A percentile compares a stretch with the other conserved stretches of the same genome.
Conservation (phyloP, 176 grass and related monocot species). For the Zea luxurians region DNA sequence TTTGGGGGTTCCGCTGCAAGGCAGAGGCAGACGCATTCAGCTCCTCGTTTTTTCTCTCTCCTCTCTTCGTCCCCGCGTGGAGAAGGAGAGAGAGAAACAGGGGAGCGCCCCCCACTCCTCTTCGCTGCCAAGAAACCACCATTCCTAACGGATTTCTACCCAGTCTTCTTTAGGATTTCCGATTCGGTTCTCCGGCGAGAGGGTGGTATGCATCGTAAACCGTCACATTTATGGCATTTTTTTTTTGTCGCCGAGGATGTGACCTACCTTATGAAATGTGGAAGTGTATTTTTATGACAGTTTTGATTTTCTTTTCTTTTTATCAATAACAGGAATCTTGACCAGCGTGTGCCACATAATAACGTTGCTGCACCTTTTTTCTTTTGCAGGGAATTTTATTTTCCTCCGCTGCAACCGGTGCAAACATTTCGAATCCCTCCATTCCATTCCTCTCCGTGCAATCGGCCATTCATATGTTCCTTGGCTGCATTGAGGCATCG, state of each 20-base stretch:
- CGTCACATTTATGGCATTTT: too few species aligned
- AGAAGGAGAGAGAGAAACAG: slow-evolving; percentile 42
- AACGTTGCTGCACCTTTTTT: neutral
- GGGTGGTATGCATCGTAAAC: neutral
- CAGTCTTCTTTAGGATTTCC: slow-evolving; percentile 16
- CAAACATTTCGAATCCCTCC: too few species aligned
- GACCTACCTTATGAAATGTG: too few species aligned
- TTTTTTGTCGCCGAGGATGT: neutral
- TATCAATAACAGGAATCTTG: neutral
- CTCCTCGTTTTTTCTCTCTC: slow-evolving; percentile 49
- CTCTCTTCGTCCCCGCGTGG: slow-evolving; percentile 50
- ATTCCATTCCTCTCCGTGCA: neutral
- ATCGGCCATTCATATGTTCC: neutral
- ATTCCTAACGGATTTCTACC: neutral
- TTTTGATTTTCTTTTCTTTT: neutral
- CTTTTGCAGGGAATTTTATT: neutral
- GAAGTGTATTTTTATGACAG: neutral
- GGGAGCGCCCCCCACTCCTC: neutral
- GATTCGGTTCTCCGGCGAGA: neutral
- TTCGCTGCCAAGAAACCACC: slow-evolving; percentile 13
- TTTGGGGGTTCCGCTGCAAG: slow-evolving; percentile 3
- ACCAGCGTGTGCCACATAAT: too few species aligned
- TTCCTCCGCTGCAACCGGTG: neutral
- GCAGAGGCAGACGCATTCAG: slow-evolving; percentile 24
- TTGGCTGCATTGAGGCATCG: neutral